phyloP scores from a whole-genome alignment of 2,329 filamentous ascomycete species.

The Dothistroma pini region DNA sequence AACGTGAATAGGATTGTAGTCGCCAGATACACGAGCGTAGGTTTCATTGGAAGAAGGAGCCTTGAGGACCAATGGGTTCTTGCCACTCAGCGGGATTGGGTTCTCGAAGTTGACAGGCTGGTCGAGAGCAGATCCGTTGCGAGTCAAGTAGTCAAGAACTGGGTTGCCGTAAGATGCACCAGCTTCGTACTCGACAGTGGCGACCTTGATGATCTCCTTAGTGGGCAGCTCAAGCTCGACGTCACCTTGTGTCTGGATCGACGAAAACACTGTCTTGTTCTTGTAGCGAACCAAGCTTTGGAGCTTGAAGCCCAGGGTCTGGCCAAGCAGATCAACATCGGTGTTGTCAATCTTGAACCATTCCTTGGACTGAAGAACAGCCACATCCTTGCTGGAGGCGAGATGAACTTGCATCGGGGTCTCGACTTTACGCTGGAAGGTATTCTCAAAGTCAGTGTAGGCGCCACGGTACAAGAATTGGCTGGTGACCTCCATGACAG shows the following conservation, averaged over 20 bases:
- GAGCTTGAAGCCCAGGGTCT: constrained; percentile 94
- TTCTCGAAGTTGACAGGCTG: constrained; percentile 98
- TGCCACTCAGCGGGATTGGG: constrained; percentile 89
- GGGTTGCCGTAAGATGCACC: constrained; percentile 92
- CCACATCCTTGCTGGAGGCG: constrained; percentile 82
- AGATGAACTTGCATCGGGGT: constrained; percentile 92
- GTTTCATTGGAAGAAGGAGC: constrained; percentile 96
- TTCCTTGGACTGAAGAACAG: constrained; percentile 91
- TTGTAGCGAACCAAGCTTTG: constrained; percentile 90
- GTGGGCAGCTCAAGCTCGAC: constrained; percentile 91
- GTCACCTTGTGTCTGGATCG: constrained; percentile 85
- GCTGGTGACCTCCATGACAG: constrained; percentile 97
- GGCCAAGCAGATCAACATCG: constrained; percentile 81
- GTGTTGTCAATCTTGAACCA: constrained; percentile 90
- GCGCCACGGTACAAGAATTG: constrained; percentile 95
- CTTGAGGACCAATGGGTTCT: constrained; percentile 80
- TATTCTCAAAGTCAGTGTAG: constrained; percentile 95
- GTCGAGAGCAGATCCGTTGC: constrained; percentile 87
- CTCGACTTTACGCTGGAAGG: constrained; percentile 96
- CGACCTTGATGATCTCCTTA: constrained; percentile 96
- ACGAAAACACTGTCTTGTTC: constrained; percentile 88
- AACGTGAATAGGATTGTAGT: constrained; percentile 99
- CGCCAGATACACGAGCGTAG: constrained; percentile 93
- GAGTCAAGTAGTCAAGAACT: constrained; percentile 91
- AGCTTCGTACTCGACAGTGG: constrained; percentile 93